A percentile compares a stretch with the other conserved stretches of the same genome.
Evolutionary conservation across 495 filamentous ascomycete genomes (phyloP).

Genomic region (Xylaria acuta): DNA sequence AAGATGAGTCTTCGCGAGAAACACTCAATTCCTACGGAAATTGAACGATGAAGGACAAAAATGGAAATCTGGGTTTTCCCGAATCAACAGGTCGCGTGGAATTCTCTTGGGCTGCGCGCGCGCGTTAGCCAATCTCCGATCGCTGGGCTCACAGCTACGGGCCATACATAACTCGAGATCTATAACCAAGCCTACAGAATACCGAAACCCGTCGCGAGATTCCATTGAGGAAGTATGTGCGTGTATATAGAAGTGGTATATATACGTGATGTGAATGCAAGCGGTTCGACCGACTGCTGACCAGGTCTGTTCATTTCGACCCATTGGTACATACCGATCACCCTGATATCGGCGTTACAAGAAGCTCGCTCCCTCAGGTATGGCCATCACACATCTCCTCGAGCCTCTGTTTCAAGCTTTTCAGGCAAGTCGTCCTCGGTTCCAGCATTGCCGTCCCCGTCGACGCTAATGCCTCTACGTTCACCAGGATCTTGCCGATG

Average conservation of each 20-base stretch:
- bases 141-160: background rate
- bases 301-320: background rate
- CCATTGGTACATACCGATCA: background rate
- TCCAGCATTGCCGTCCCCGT: constrained; percentile 7
- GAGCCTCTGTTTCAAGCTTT: constrained; percentile 3
- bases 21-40: too few species aligned
- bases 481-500: constrained; percentile 4
- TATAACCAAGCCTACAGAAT: background rate
- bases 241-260: too few species aligned
- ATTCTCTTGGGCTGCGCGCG: too few species aligned
- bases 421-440: constrained; percentile 5
- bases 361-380: background rate
- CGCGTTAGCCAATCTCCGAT: background rate
- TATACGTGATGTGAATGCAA: too few species aligned
- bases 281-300: background rate
- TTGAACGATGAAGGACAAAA: too few species aligned
- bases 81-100: too few species aligned
- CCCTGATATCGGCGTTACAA: background rate
- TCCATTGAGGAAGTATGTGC: too few species aligned
- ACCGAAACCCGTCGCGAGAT: too few species aligned
- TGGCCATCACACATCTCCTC: constrained; percentile 8
- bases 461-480: constrained; percentile 3
- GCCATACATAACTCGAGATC: background rate
- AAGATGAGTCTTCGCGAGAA: background rate
- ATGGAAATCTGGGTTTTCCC: too few species aligned